Evolutionary conservation across 2,329 filamentous ascomycete genomes (phyloP), one percentile per base, ranked within the genome.

Genomic region (Truncatella angustata): DNA sequence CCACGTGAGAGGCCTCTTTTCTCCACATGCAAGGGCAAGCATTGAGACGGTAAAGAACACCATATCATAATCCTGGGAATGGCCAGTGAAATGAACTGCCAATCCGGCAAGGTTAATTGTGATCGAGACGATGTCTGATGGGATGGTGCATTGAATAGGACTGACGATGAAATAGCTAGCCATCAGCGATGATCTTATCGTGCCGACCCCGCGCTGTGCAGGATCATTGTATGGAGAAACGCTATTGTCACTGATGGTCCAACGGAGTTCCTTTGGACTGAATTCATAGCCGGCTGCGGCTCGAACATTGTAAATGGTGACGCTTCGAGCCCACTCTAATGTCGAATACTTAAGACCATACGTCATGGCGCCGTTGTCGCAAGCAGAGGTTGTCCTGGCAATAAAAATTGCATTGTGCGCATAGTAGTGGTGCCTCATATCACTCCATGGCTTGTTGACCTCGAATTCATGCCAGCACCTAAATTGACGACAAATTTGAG

Each of bases 381-480:
- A 6, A 9, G 35, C 6, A n/a, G 35, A 39, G 35, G 7, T n/a
- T 5, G 5, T n/a, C 5, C 16, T 39, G 35, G 16, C 35, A 16
- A 39, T 20, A n/a, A 39, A 39, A 6, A 20, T 16, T 20, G 35
- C 35, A 20, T 39, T 39, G 18, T 39, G 35, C 12, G 11, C 18
- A 39, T 39, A 20, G 35, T 39, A 39, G 6, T 39, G 35, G 35
- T 39, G 35, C n/a, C 35, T 7, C 35, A 39, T 14, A 20, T 39
- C 35, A n/a, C 35, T 39, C 35, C 35, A 39, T 6, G 35, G 35
- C n/a, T 16, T 39, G 35, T 39, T 39, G 35, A 39, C 35, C 18
- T 39, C 35, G n/a, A 39, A n/a, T 39, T 39, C 35, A 39, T 39
- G 35, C 35, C 35, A 39, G n/a, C 35, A 39, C 35, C 35, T 39